Evolutionary conservation across 2,329 filamentous ascomycete genomes (phyloP).

Genomic region (Fusarium bactridioides): DNA sequence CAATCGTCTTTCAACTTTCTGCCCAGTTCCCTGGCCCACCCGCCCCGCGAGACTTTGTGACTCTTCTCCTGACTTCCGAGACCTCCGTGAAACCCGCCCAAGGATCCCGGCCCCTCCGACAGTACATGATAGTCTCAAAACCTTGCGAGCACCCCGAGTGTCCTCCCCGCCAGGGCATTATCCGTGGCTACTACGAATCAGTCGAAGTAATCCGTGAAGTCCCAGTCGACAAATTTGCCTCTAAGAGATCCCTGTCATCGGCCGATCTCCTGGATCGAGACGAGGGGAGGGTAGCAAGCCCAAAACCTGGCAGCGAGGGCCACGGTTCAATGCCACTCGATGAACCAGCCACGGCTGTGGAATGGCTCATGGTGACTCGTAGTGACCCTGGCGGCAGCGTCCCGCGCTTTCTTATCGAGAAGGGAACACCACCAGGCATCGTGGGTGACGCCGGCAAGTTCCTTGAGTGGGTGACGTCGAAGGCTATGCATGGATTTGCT

Average conservation of each 20-base stretch:
- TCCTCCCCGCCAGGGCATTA: constrained; percentile 73
- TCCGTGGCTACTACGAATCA: constrained; percentile 88
- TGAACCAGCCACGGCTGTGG: constrained; percentile 60
- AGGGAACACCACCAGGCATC: constrained; percentile 83
- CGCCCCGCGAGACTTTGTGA: too few species aligned
- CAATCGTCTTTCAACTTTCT: too few species aligned
- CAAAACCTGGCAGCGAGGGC: constrained; percentile 19
- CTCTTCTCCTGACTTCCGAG: too few species aligned
- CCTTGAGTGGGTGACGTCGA: constrained; percentile 71
- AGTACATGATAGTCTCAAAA: constrained; percentile 88
- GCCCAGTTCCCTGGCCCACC: too few species aligned
- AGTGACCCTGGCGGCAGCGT: constrained; percentile 90
- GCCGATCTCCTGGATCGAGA: constrained; percentile 41
- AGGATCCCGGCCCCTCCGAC: constrained; percentile 59
- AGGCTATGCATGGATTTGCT: constrained; percentile 48
- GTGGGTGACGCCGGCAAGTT: constrained; percentile 82
- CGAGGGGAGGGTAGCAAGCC: constrained; percentile 37
- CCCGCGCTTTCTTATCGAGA: constrained; percentile 89
- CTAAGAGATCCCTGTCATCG: constrained; percentile 46
- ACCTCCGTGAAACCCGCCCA: constrained; percentile 50
- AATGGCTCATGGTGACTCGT: constrained; percentile 93
- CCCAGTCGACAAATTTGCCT: constrained; percentile 57
- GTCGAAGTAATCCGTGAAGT: constrained; percentile 91
- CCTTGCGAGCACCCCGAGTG: constrained; percentile 81
- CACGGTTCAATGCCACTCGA: constrained; percentile 29